Evolutionary conservation across 768 basidiomycete genomes (phyloP), one percentile per base, ranked within the genome.

Genomic region (Serendipita vermifera): DNA sequence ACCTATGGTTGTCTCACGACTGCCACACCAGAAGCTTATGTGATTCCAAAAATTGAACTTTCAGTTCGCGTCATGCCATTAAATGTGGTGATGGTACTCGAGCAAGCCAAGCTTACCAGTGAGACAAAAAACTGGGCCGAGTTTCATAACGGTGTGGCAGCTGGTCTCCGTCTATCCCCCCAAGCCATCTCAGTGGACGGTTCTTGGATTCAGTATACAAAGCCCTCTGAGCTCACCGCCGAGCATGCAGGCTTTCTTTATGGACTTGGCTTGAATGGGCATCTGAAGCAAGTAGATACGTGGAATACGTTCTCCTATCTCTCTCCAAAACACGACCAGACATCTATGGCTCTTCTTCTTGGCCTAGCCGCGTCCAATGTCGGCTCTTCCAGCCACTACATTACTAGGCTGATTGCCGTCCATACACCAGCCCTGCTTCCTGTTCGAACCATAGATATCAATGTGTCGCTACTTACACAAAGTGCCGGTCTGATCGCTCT

Each of bases 241-340:
- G 84, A 91, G 64, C 96, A 98, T 65, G 96, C 92, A n/a, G 96
- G 96, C 2, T 92, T 97, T 71, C 73, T 99, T 38, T 81, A 89
- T 36, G 96, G 89, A 14, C 76, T 99, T 6, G 96, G 96, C 0
- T 72, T 99, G 22, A 87, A 83, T 1, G 96, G 96, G 0, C 93
- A 97, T 66, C 74, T 98, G 59, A 81, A 82, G 60, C 81, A 83
- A 58, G 81, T 99, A 80, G 69, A 88, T 62, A 90, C 89, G 1
- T 94, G 92, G 87, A 90, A 96, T 67, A 92, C 92, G 0, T 97
- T 94, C 66, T 81, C 82, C 13, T 96, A 97, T 67, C 77, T 99
- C 63, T 93, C 92, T 2, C 89, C 91, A 3, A 92, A 98, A 64
- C 93, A 98, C 65, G 93, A 98, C 63, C 75, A 90, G 60, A 98